phyloP scores from a whole-genome alignment of 345 rosid genomes.

The Cardiospermum halicacabum region DNA sequence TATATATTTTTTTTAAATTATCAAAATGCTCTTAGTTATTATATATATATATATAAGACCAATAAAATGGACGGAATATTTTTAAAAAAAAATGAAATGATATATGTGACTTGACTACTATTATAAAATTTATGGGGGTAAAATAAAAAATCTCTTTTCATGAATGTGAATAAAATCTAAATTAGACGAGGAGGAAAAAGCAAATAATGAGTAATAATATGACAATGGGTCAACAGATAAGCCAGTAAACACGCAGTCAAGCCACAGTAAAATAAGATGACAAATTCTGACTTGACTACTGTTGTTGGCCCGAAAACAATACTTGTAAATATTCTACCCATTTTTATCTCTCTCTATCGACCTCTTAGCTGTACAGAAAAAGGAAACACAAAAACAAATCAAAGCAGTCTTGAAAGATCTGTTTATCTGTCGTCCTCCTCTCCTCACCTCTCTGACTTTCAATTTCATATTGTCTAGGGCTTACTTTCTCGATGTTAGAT shows the following conservation, averaged over 20 bases:
- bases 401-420: conserved; percentile 26
- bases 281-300: neutral
- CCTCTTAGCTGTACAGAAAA: conserved; percentile 28
- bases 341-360: neutral
- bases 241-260: neutral
- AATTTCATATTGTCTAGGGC: neutral
- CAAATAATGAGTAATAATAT: too few species aligned
- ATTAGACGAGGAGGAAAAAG: too few species aligned
- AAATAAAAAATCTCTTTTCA: too few species aligned
- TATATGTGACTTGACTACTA: too few species aligned
- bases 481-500: neutral
- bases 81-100: too few species aligned
- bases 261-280: neutral
- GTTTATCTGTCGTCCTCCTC: conserved; percentile 4
- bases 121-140: too few species aligned
- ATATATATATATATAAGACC: too few species aligned
- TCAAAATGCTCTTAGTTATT: too few species aligned
- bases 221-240: neutral
- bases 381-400: neutral
- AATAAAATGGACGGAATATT: too few species aligned
- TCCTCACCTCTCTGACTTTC: neutral
- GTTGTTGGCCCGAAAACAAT: conserved; percentile 6
- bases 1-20: too few species aligned
- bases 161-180: too few species aligned
- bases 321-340: neutral